phyloP scores from a whole-genome alignment of 805 yeast genomes.

The Pichia nanzhaoensis region DNA sequence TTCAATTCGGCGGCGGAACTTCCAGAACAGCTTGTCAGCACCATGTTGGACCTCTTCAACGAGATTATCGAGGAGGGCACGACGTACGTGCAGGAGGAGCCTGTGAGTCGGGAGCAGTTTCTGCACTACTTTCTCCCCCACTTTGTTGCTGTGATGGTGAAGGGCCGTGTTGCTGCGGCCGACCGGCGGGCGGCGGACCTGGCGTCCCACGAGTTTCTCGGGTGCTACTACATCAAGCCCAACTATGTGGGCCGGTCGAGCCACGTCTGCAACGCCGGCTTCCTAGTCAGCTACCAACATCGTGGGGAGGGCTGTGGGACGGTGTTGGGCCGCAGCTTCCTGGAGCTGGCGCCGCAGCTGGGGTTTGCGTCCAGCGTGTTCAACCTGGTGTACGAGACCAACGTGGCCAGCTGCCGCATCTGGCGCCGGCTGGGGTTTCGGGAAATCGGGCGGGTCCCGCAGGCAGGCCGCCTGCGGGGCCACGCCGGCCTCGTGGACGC shows the following conservation, averaged over 20 bases:
- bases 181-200: slow-evolving; percentile 7
- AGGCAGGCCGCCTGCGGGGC: slow-evolving; percentile 71
- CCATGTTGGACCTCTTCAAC: slow-evolving; percentile 49
- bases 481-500: slow-evolving; percentile 62
- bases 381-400: slow-evolving; percentile 80
- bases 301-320: slow-evolving; percentile 64
- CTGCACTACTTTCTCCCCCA: slow-evolving; percentile 58
- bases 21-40: slow-evolving; percentile 45
- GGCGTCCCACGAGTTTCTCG: slow-evolving; percentile 39
- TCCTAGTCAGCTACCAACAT: slow-evolving; percentile 51
- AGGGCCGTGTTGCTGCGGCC: slow-evolving; percentile 29
- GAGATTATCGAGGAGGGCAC: slow-evolving; percentile 61
- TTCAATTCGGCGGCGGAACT: slow-evolving; percentile 41
- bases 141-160: slow-evolving; percentile 58
- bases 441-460: slow-evolving; percentile 64
- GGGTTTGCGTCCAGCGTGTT: slow-evolving; percentile 82
- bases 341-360: slow-evolving; percentile 65
- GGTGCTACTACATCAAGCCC: slow-evolving; percentile 78
- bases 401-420: slow-evolving; percentile 62
- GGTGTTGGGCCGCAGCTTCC: slow-evolving; percentile 59
- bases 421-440: slow-evolving; percentile 86
- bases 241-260: slow-evolving; percentile 81
- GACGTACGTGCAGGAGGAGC: slow-evolving; percentile 60
- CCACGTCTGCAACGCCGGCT: slow-evolving; percentile 85
- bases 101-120: slow-evolving; percentile 43